Percentiles rank a stretch among this genome's conserved stretches.
These are phyloP conservation scores for Acrocalymma vagum DNA, from an alignment of 2,329 filamentous ascomycete genomes.

Conservation along the genomic window DNA sequence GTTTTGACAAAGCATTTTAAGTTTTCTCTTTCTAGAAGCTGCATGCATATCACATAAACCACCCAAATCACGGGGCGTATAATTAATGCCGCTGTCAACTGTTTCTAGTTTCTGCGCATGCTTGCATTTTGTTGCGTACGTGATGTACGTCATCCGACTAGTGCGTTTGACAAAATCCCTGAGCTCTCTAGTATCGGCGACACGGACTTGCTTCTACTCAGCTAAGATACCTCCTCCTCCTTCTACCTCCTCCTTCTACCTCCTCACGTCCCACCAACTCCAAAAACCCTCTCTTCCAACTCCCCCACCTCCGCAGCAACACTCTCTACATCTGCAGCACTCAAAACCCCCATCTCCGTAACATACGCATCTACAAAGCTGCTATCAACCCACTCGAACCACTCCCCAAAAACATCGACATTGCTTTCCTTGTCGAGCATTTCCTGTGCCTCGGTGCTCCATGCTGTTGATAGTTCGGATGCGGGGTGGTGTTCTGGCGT, in stretches of 20 bases:
- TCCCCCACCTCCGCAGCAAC: constrained; percentile 20
- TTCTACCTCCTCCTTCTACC: constrained; percentile 1
- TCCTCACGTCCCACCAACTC: too few species aligned
- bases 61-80: too few species aligned
- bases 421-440: constrained; percentile 30
- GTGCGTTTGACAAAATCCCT: too few species aligned
- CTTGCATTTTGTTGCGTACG: too few species aligned
- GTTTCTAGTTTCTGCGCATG: too few species aligned
- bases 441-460: constrained; percentile 44
- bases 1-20: too few species aligned
- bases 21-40: too few species aligned
- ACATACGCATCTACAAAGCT: constrained; percentile 39
- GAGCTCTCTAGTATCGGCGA: too few species aligned
- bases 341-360: constrained; percentile 34
- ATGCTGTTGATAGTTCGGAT: constrained; percentile 60
- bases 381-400: constrained; percentile 43
- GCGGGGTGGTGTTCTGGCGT: constrained; percentile 51
- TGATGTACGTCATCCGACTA: too few species aligned
- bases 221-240: background rate
- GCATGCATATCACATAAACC: too few species aligned
- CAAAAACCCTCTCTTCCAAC: constrained; percentile 31
- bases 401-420: constrained; percentile 49
- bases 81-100: too few species aligned
- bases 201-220: too few species aligned
- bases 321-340: constrained; percentile 20